phyloP scores from a whole-genome alignment of 2,329 filamentous ascomycete genomes.

The Trichoderma breve region DNA sequence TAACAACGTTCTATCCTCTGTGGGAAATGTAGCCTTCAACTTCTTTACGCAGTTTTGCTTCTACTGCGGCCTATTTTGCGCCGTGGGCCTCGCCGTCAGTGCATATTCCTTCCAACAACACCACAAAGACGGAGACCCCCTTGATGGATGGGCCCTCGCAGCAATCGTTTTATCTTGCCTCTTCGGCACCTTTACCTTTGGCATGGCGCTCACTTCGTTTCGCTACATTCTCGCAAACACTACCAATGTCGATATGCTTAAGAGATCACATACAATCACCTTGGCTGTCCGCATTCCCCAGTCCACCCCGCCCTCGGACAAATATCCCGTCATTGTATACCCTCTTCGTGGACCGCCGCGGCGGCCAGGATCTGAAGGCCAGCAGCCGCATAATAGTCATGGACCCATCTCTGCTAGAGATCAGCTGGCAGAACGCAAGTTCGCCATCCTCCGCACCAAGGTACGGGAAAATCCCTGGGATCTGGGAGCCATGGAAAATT shows the following conservation, averaged over 20 bases:
- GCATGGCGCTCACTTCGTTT: constrained; percentile 72
- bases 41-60: constrained; percentile 87
- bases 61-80: constrained; percentile 68
- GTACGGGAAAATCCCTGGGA: constrained; percentile 85
- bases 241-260: constrained; percentile 81
- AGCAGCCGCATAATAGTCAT: neutral
- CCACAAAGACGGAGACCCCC: constrained; percentile 36
- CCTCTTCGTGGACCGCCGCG: constrained; percentile 44
- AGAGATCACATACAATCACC: constrained; percentile 61
- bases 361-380: constrained; percentile 25
- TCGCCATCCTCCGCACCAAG: constrained; percentile 73
- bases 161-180: constrained; percentile 64
- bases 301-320: constrained; percentile 40
- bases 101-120: constrained; percentile 63
- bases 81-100: constrained; percentile 60
- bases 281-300: constrained; percentile 71
- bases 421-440: constrained; percentile 59
- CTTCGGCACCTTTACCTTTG: constrained; percentile 76
- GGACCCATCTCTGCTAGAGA: constrained; percentile 36
- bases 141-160: constrained; percentile 64
- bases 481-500: constrained; percentile 67
- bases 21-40: constrained; percentile 62
- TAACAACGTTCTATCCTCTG: neutral
- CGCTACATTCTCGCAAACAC: constrained; percentile 70
- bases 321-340: constrained; percentile 57